Conservation (phyloP, 169 alveolate genomes). For the Eimeria maxima region DNA sequence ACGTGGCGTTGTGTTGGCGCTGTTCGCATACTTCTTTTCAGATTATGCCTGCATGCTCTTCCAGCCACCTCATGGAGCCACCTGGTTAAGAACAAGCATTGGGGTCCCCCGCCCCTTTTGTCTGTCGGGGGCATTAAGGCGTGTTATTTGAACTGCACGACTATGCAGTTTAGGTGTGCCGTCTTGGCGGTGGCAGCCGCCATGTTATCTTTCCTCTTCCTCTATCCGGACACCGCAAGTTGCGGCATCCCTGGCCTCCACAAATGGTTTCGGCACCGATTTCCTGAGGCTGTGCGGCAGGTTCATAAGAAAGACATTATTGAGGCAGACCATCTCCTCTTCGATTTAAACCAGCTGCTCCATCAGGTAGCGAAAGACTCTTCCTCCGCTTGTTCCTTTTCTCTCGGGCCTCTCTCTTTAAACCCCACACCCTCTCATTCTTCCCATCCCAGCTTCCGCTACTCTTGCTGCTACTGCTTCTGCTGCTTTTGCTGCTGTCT, state of each 20-base stretch:
- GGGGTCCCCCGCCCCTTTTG: background rate
- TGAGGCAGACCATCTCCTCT: conserved; percentile 82
- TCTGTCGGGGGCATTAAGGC: background rate
- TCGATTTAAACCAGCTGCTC: conserved; percentile 87
- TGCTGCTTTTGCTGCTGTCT: no score
- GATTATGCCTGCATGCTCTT: background rate
- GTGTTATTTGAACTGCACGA: background rate
- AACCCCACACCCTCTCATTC: background rate
- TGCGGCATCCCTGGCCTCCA: conserved; percentile 88
- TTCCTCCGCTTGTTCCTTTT: background rate
- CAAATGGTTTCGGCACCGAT: conserved; percentile 84
- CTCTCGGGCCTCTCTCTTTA: background rate
- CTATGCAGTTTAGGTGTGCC: background rate
- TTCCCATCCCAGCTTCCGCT: background rate
- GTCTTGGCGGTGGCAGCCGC: background rate
- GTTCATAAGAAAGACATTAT: conserved; percentile 75
- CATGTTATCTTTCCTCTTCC: background rate
- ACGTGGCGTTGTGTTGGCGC: background rate
- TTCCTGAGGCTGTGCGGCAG: conserved; percentile 84
- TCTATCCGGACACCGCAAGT: conserved; percentile 5
- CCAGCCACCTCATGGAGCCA: background rate
- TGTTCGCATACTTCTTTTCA: background rate
- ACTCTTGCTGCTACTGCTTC: no score
- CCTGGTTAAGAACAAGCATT: background rate
- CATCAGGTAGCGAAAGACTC: conserved; percentile 81